These are phyloP conservation scores for Aspergillus puulaauensis DNA, from an alignment of 2,329 filamentous ascomycete genomes.

Conservation along the genomic window DNA sequence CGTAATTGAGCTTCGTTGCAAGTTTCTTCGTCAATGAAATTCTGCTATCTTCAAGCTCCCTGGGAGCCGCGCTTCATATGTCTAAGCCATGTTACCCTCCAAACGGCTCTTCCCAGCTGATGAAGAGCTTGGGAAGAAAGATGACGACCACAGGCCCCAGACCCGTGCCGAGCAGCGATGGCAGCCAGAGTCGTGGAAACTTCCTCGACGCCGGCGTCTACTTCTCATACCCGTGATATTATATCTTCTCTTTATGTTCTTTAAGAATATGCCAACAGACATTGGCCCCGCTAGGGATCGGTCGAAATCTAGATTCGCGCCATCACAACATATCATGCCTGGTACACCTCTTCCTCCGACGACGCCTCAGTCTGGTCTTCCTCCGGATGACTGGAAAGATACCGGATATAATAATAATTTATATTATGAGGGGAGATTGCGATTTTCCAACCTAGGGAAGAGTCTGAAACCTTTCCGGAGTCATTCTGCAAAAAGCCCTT, in stretches of 20 bases:
- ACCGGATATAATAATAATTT: conserved; percentile 30
- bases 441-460: conserved; percentile 63
- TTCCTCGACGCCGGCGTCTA: conserved; percentile 51
- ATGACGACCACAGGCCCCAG: conserved; percentile 58
- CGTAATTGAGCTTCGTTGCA: background rate
- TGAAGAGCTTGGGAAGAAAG: conserved; percentile 65
- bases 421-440: conserved; percentile 68
- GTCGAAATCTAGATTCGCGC: conserved; percentile 15
- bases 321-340: conserved; percentile 3
- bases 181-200: conserved; percentile 34
- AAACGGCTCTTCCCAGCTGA: conserved; percentile 51
- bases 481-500: conserved; percentile 56
- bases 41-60: conserved; percentile 17
- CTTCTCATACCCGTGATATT: conserved; percentile 48
- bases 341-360: conserved; percentile 4
- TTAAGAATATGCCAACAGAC: conserved; percentile 62
- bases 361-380: conserved; percentile 11
- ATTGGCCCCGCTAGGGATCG: conserved; percentile 35
- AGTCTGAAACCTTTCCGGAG: conserved; percentile 64
- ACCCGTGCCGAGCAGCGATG: conserved; percentile 26
- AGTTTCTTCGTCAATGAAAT: conserved; percentile 12
- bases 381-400: conserved; percentile 17
- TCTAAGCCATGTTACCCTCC: conserved; percentile 37
- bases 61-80: conserved; percentile 20
- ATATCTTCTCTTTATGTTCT: conserved; percentile 61